Evolutionary conservation across 75 land plant genomes (phyloP), one percentile per base, ranked within the genome.

Genomic region (Sequoia sempervirens): DNA sequence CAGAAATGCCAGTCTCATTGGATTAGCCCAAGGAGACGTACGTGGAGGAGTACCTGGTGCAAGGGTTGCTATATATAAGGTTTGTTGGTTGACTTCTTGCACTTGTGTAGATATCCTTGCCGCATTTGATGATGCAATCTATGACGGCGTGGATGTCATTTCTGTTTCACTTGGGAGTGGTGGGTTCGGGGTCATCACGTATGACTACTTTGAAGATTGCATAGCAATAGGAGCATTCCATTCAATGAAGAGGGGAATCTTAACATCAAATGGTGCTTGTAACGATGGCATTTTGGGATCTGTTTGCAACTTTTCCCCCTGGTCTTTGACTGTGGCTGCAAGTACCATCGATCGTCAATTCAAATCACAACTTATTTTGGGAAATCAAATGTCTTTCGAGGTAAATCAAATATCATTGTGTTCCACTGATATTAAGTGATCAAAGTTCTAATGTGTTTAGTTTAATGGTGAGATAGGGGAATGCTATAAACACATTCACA

Each of bases 61-160:
- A 18, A 72, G 96, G 70, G 80, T 94, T 12, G 94, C 94, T 20
- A 83, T 70, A 75, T 94, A 94, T 86, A 92, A 94, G 83, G 94
- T 91, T 0, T 94, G 96, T 86, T 83, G 90, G 0, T 40, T 80
- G 17, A 86, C 76, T 0, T 91, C 91, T 1, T 94, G 94, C 79
- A 34, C 76, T 46, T 84, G 89, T 36, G 85, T 90, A 26, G 85
- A 85, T 81, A 88, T 91, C 53, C 86, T 94, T 32, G 91, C 92
- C 38, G 96, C 93, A 50, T 83, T 94, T 30, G 96, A 94, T 47
- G 94, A 94, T 82, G 94, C 94, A 20, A 82, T 94, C 38, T 84
- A 81, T 20, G 96, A 94, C 69, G 96, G 96, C 0, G 94, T 94
- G 64, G 89, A 94, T 56, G 84, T 94, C 5, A 86, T 94, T 47